phyloP scores from a whole-genome alignment of 108 stramenopile genomes.

The Hondaea fermentalgiana region DNA sequence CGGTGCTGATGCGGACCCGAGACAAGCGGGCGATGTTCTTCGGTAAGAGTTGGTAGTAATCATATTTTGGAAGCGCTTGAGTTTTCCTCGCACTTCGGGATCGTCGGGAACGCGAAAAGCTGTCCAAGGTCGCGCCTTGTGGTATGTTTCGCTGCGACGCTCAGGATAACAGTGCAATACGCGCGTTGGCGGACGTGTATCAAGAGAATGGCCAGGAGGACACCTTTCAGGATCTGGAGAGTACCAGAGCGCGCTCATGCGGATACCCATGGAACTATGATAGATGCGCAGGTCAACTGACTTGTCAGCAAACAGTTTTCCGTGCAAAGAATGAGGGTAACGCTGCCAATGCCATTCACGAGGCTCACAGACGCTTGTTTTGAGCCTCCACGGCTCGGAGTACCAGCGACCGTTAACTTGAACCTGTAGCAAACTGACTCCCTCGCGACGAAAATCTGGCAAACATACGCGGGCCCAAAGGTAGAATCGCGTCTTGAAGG shows the following conservation, averaged over 20 bases:
- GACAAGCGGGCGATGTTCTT: too few relatives aligned
- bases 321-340: background rate
- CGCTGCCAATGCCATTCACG: background rate
- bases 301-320: background rate
- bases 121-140: background rate
- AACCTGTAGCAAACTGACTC: background rate
- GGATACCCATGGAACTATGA: background rate
- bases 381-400: background rate
- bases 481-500: background rate
- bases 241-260: slow-evolving; percentile 7
- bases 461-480: background rate
- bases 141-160: background rate
- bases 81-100: background rate
- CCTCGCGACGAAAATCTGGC: background rate
- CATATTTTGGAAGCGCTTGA: background rate
- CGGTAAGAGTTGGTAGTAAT: background rate
- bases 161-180: background rate
- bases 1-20: too few relatives aligned
- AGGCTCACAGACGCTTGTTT: background rate
- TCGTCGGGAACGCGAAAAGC: background rate
- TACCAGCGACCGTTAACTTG: background rate
- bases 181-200: background rate
- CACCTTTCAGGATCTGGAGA: background rate
- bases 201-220: background rate
- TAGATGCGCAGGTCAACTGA: background rate